Conservation (phyloP, 192 early-diverging fungal genomes). For the Entomortierella parvispora region DNA sequence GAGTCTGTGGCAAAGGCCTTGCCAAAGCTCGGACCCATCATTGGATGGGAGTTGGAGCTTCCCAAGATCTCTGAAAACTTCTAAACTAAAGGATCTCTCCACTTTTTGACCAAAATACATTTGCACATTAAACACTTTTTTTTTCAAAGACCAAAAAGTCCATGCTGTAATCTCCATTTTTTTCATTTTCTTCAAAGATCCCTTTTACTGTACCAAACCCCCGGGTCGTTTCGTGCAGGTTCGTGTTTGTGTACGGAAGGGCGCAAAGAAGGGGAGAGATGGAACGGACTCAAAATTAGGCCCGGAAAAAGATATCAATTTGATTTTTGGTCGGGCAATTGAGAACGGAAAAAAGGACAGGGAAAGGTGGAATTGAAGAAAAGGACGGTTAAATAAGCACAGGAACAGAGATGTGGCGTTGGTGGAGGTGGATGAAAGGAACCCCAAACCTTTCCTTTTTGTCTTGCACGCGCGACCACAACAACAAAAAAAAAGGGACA, state of each 20-base stretch:
- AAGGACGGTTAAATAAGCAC: background rate
- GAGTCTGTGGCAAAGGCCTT: constrained; percentile 90
- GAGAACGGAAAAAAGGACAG: background rate
- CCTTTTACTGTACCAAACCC: too few species aligned
- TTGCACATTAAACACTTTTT: too few species aligned
- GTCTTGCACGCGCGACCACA: too few species aligned
- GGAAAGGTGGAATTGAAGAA: background rate
- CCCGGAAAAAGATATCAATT: background rate
- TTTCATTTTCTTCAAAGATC: too few species aligned
- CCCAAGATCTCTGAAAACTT: constrained; percentile 52
- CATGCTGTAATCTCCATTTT: too few species aligned
- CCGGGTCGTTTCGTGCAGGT: too few species aligned
- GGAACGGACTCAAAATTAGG: too few species aligned
- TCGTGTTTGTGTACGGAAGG: too few species aligned
- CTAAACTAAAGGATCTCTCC: constrained; percentile 4
- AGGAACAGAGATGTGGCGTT: background rate
- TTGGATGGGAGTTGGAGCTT: constrained; percentile 86
- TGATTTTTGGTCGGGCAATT: background rate
- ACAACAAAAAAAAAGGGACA: background rate
- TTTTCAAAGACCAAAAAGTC: too few species aligned
- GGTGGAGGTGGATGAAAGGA: background rate
- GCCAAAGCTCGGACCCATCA: constrained; percentile 89
- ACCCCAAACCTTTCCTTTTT: background rate
- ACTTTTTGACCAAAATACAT: too few species aligned
- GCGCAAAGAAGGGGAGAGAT: too few species aligned